phyloP scores from a whole-genome alignment of 257 asterid species.

The Solanum okadae region DNA sequence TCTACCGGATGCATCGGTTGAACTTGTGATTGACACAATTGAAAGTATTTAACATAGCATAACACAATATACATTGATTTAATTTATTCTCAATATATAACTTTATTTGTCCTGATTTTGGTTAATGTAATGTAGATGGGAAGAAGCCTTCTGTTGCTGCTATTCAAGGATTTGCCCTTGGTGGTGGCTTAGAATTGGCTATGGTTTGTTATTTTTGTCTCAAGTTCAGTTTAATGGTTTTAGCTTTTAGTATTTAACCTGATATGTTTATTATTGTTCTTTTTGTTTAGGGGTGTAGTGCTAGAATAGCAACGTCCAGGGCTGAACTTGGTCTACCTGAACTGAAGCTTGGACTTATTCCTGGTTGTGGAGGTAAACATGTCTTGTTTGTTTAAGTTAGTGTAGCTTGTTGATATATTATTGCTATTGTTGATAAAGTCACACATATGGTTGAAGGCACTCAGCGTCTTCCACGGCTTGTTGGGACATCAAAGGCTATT shows the following conservation, averaged over 20 bases:
- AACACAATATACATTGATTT: background rate
- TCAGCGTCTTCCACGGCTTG: constrained; percentile 58
- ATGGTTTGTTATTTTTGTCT: constrained; percentile 25
- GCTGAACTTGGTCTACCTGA: constrained; percentile 51
- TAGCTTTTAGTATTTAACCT: background rate
- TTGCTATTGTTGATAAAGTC: background rate
- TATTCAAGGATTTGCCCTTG: constrained; percentile 53
- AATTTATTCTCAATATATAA: background rate
- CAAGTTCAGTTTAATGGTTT: background rate
- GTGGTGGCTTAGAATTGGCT: constrained; percentile 63
- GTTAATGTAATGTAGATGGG: constrained; percentile 20
- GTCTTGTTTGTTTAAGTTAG: background rate
- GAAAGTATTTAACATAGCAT: constrained; percentile 34
- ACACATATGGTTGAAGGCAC: constrained; percentile 24
- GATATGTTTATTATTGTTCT: background rate
- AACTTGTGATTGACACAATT: constrained; percentile 33
- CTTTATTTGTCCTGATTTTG: background rate
- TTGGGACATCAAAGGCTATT: constrained; percentile 44
- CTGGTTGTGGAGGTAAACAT: constrained; percentile 49
- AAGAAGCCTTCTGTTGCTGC: constrained; percentile 65
- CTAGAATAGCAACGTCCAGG: constrained; percentile 38
- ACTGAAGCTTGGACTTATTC: constrained; percentile 47
- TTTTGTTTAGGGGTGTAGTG: constrained; percentile 43
- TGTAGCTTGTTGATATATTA: background rate
- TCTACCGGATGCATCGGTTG: constrained; percentile 5